A percentile compares a stretch with the other conserved stretches of the same genome.
Evolutionary conservation across 2,329 filamentous ascomycete species (phyloP).

Genomic region (Claviceps africana): DNA sequence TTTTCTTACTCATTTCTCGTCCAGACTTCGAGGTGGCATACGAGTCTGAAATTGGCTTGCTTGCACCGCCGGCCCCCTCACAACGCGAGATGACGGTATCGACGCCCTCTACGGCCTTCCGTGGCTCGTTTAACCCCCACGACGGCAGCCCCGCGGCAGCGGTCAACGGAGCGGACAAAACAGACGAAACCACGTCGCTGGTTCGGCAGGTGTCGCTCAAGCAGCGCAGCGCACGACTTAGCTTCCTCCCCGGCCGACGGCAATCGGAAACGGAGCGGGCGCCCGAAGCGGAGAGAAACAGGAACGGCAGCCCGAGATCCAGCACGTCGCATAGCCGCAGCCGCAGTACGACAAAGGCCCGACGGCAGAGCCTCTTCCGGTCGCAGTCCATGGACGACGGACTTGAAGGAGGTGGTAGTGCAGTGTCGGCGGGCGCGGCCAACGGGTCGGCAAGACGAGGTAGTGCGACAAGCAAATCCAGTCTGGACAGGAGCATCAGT

Average conservation of each 20-base stretch:
- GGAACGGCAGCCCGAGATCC: conserved; percentile 18
- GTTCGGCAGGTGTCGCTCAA: conserved; percentile 37
- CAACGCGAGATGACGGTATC: conserved; percentile 23
- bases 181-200: conserved; percentile 33
- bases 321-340: conserved; percentile 16
- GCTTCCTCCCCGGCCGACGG: conserved; percentile 38
- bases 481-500: conserved; percentile 14
- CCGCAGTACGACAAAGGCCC: conserved; percentile 18
- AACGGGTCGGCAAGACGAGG: conserved; percentile 8
- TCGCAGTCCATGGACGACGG: conserved; percentile 20
- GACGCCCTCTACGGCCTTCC: conserved; percentile 30
- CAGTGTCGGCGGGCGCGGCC: neutral
- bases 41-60: conserved; percentile 49
- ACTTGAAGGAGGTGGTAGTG: conserved; percentile 4
- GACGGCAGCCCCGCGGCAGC: conserved; percentile 20
- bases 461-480: conserved; percentile 14
- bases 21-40: conserved; percentile 49
- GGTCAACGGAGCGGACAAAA: conserved; percentile 19
- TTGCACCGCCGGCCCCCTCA: conserved; percentile 35
- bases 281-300: conserved; percentile 15
- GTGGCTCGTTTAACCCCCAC: conserved; percentile 30
- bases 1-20: neutral
- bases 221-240: conserved; percentile 40
- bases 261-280: conserved; percentile 27
- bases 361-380: conserved; percentile 32